A percentile compares a stretch with the other conserved stretches of the same genome.
Evolutionary conservation across 495 filamentous ascomycete species (phyloP).

Genomic region (Jackrogersella minutella): DNA sequence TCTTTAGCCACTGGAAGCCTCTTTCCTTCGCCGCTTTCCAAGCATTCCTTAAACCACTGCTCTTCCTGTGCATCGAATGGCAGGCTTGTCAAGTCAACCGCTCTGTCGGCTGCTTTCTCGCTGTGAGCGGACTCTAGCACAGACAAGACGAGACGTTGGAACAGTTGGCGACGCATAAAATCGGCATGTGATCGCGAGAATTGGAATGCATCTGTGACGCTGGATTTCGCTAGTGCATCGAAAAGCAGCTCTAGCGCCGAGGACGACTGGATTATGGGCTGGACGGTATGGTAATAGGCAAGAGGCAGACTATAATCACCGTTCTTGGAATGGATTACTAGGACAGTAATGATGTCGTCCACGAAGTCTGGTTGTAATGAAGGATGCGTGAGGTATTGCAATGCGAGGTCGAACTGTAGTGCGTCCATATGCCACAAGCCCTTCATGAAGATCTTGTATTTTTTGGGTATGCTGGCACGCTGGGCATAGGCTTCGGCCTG

Average conservation of each 20-base stretch:
- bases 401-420: slow-evolving; percentile 71
- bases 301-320: slow-evolving; percentile 71
- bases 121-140: slow-evolving; percentile 60
- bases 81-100: slow-evolving; percentile 73
- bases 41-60: slow-evolving; percentile 71
- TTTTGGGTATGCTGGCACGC: slow-evolving; percentile 59
- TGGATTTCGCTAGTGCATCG: slow-evolving; percentile 69
- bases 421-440: slow-evolving; percentile 84
- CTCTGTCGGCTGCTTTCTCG: slow-evolving; percentile 60
- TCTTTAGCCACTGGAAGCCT: slow-evolving; percentile 69
- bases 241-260: slow-evolving; percentile 70
- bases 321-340: slow-evolving; percentile 67
- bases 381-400: slow-evolving; percentile 77
- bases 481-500: slow-evolving; percentile 66
- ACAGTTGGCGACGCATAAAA: slow-evolving; percentile 63
- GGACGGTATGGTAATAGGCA: slow-evolving; percentile 77
- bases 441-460: slow-evolving; percentile 78
- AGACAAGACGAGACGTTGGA: slow-evolving; percentile 71
- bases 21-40: slow-evolving; percentile 68
- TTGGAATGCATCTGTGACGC: slow-evolving; percentile 74
- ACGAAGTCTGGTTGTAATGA: slow-evolving; percentile 79
- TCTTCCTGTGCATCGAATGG: slow-evolving; percentile 75
- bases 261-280: slow-evolving; percentile 67
- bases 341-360: slow-evolving; percentile 76
- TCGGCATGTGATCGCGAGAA: slow-evolving; percentile 73